These are phyloP conservation scores for Linnemannia exigua DNA, from an alignment of 192 early-diverging fungal genomes.

Conservation along the genomic window DNA sequence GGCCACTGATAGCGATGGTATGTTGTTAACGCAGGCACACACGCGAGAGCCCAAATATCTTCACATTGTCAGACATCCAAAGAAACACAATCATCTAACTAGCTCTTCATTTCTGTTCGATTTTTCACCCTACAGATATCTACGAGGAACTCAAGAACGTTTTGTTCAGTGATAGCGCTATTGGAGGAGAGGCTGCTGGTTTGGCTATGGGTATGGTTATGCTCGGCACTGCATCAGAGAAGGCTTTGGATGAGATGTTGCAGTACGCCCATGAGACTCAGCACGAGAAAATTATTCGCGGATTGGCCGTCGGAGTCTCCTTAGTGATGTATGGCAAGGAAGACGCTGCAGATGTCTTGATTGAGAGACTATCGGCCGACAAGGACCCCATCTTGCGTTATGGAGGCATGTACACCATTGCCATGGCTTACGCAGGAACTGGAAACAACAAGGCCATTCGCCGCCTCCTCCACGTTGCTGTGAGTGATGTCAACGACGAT, in stretches of 20 bases:
- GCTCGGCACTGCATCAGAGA: conserved; percentile 89
- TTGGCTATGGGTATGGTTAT: conserved; percentile 97
- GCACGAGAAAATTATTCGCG: conserved; percentile 99
- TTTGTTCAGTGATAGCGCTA: conserved; percentile 94
- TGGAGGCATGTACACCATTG: conserved; percentile 97
- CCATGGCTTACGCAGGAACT: conserved; percentile 98
- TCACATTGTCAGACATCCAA: not conserved
- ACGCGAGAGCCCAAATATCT: too few relatives aligned
- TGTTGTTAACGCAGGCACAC: too few relatives aligned
- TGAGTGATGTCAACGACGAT: conserved; percentile 98
- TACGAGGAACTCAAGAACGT: conserved; percentile 91
- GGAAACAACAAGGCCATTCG: conserved; percentile 98
- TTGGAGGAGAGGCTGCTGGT: conserved; percentile 98
- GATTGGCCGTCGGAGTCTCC: conserved; percentile 93
- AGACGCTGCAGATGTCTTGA: conserved; percentile 93
- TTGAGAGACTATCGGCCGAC: conserved; percentile 87
- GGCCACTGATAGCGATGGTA: conserved; percentile 92
- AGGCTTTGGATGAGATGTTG: conserved; percentile 94
- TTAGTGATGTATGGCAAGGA: conserved; percentile 98
- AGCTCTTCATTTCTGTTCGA: not conserved
- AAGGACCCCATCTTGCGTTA: conserved; percentile 97
- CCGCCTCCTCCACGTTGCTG: conserved; percentile 95
- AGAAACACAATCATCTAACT: not conserved
- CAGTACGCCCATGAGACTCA: conserved; percentile 98
- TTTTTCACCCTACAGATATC: conserved; percentile 65